Base-by-base conservation (phyloP, 345 rosid species). In the Raphanus raphanistrum region DNA sequence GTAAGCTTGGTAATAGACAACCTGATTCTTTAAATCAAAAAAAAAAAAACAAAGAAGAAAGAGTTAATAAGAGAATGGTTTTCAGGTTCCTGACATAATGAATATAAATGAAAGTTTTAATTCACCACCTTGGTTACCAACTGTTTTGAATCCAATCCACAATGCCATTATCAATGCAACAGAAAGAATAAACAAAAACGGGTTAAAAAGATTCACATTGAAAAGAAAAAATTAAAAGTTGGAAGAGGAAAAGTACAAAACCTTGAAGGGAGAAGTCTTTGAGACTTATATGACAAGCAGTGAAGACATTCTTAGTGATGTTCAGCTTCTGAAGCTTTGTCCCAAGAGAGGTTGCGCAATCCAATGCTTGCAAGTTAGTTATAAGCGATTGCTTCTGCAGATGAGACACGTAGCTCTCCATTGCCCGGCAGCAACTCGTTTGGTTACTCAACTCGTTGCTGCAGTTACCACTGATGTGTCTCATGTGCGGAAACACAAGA, bases 231-330 rank as follows among this genome's bases (percentile, higher is more conserved):
- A 21, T 21, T 33, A 66, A 45, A 65, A 55, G 32, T 31, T 66
- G 38, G 10, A 25, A 60, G 62, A 66, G 1, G 43, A 72, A 67
- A 16, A 65, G 80, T 68, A 66, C 69, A 50, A 29, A 75, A 95
- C 99, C 98, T 90, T 95, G 99, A 77, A 95, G 90, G 10, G 98
- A 90, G 87, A 95, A 95, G 87, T 95, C 99, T 84, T 95, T 88
- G 74, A 95, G 97, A 80, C 88, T 95, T 72, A 95, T 84, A 76
- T 85, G 98, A 82, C 98, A 95, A 68, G 88, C 87, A 58, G 79
- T 84, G 74, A 90, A 95, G 78, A 95, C 75, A 72, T 95, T 84
- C 68, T 63, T 86, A 27, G 90, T 85, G 32, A 95, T 84, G 76
- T 89, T 92, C 5, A 85, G 81, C 70, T 83, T 87, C 79, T 85